Conservation (phyloP, 2,329 filamentous ascomycete species). For the Geoglossum cookeanum region DNA sequence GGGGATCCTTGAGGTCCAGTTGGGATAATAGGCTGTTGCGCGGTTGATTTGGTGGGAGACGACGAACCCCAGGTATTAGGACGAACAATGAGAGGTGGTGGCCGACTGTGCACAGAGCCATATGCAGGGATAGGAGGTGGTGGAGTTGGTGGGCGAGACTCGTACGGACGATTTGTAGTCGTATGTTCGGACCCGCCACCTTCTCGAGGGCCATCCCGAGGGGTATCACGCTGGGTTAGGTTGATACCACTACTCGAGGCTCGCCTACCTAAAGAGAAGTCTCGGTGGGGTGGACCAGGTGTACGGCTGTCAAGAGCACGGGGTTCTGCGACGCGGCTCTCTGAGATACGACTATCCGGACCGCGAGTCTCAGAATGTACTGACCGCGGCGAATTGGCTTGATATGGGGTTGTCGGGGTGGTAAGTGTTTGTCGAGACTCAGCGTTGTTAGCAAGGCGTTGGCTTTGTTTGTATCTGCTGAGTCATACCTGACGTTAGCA, state of each 20-base stretch:
- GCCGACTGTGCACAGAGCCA: slow-evolving; percentile 19
- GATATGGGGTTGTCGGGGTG: neutral
- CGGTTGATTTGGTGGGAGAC: slow-evolving; percentile 16
- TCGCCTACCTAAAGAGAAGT: neutral
- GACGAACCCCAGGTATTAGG: slow-evolving; percentile 24
- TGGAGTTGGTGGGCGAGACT: slow-evolving; percentile 30
- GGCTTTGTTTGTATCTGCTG: slow-evolving; percentile 1
- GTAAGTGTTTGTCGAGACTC: neutral
- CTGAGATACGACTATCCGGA: neutral
- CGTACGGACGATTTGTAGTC: slow-evolving; percentile 24
- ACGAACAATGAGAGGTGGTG: slow-evolving; percentile 7
- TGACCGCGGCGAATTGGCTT: neutral
- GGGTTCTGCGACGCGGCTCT: neutral
- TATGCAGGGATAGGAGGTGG: slow-evolving; percentile 37
- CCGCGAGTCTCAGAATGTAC: neutral
- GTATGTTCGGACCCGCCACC: slow-evolving; percentile 23
- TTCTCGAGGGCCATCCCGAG: slow-evolving; percentile 17
- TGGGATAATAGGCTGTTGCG: neutral
- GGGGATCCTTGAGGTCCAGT: slow-evolving; percentile 6
- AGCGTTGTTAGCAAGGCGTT: neutral
- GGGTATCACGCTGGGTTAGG: neutral
- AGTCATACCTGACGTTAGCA: neutral
- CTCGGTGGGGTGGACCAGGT: neutral
- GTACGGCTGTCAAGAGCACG: neutral
- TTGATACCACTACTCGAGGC: neutral